A percentile compares a stretch with the other conserved stretches of the same genome.
Evolutionary conservation across 2,329 filamentous ascomycete species (phyloP).

Genomic region (Diaporthe eres): DNA sequence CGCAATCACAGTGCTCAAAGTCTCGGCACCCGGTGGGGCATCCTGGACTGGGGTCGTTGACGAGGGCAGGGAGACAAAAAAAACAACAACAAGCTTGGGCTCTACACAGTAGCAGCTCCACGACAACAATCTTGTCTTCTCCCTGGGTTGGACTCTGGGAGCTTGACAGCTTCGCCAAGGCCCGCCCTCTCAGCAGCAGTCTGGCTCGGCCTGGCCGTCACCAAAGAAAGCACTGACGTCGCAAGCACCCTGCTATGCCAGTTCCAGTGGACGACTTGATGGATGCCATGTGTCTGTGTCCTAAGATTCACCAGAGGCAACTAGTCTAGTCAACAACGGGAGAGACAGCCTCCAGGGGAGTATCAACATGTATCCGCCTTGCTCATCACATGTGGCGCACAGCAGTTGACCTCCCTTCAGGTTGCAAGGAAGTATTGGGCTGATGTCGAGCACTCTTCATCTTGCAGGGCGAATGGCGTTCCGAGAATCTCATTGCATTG

Average conservation of each 20-base stretch:
- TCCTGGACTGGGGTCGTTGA: not conserved
- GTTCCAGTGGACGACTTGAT: not conserved
- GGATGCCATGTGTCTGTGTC: not conserved
- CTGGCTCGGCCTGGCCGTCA: not conserved
- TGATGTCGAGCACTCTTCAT: not conserved
- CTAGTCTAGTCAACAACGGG: not conserved
- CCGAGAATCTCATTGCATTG: no score
- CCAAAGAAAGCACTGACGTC: not conserved
- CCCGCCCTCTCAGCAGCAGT: not conserved
- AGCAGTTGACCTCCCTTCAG: not conserved
- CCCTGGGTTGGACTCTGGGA: not conserved
- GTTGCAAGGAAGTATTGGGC: not conserved
- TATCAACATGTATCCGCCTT: not conserved
- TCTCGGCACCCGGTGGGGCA: slow-evolving; percentile 9
- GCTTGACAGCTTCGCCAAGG: slow-evolving; percentile 3
- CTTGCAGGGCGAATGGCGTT: slow-evolving; percentile 30
- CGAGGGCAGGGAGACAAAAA: slow-evolving; percentile 8
- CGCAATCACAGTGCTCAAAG: not conserved
- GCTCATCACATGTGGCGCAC: not conserved
- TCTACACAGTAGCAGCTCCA: not conserved
- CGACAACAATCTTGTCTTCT: not conserved
- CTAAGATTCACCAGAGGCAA: not conserved
- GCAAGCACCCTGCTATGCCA: no score
- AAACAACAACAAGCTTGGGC: not conserved
- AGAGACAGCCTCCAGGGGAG: not conserved